Evolutionary conservation across 345 rosid species (phyloP), one percentile per base, ranked within the genome.

Genomic region (Aurinia saxatilis): DNA sequence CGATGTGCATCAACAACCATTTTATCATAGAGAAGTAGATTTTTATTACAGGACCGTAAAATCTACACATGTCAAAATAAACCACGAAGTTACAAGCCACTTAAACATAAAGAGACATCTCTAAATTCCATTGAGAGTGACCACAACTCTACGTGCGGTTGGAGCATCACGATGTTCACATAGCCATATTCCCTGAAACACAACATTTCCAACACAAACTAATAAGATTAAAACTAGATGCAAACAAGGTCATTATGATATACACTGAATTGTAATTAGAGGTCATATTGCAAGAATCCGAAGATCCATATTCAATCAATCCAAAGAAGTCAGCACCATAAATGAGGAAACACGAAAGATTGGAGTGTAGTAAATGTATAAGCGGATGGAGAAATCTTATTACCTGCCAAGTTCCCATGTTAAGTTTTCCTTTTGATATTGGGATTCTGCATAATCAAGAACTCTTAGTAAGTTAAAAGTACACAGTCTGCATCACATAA

Each of bases 391-490:
- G 23, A 41, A 27, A 54, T 30, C n/a, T 0, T 55, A 56, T 18
- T 57, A 87, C 96, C 98, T 92, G 96, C 98, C 98, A 92, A 36
- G 89, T 86, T 71, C 96, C 98, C 86, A 92, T 84, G 73, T 83
- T 87, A 29, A 89, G 95, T 77, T 78, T 72, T 10, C 93, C 98
- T 63, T 92, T 69, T 10, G 93, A 77, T 57, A 89, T 86, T 47
- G 98, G 95, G 67, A 92, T 73, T 72, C 98, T 89, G 83, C 72
- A 76, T 13, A 56, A 61, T 27, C 64, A 60, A 3, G 17, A 56
- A 60, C 40, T 60, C 19, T 36, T 27, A 12, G 7, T 8, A 23
- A 44, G 8, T 23, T 51, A 25, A 38, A n/a, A 8, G 40, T 33
- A 17, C 33, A 25, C 23, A 29, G 45, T 16, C 33, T 7, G 30